Evolutionary conservation across 371 early-diverging fungal genomes (phyloP).

Genomic region (Mucor indicus): DNA sequence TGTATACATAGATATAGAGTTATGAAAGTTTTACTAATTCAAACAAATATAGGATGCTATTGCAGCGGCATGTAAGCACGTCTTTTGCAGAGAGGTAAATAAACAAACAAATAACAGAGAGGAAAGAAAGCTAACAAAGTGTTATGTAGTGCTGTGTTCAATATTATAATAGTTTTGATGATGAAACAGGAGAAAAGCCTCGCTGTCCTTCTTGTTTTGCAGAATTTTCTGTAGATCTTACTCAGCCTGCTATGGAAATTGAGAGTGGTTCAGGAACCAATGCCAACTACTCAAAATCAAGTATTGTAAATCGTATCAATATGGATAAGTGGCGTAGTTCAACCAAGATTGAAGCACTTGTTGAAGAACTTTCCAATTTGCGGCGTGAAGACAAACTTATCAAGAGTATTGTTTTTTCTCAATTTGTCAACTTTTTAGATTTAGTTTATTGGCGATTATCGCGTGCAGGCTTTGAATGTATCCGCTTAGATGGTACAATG

Average conservation of each 20-base stretch:
- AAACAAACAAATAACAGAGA: too few relatives aligned
- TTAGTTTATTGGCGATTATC: conserved; percentile 93
- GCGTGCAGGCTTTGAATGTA: conserved; percentile 89
- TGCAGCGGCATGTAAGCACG: conserved; percentile 87
- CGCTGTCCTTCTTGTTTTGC: conserved; percentile 89
- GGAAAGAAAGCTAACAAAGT: too few relatives aligned
- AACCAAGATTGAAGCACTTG: conserved; percentile 90
- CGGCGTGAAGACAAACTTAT: conserved; percentile 75
- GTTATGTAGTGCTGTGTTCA: conserved; percentile 38
- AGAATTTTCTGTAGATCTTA: conserved; percentile 77
- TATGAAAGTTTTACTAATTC: too few relatives aligned
- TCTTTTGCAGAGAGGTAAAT: conserved; percentile 78
- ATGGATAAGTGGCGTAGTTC: conserved; percentile 83
- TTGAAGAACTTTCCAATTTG: conserved; percentile 84
- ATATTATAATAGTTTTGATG: conserved; percentile 39
- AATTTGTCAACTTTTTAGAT: conserved; percentile 91
- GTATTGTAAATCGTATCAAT: conserved; percentile 90
- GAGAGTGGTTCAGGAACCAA: conserved; percentile 22
- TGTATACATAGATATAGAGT: neutral
- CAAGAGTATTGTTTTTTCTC: conserved; percentile 63
- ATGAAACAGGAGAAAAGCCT: conserved; percentile 31
- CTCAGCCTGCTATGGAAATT: conserved; percentile 59
- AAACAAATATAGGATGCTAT: conserved; percentile 90
- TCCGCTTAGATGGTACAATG: conserved; percentile 95
- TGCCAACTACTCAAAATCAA: conserved; percentile 56